A percentile compares a stretch with the other conserved stretches of the same genome.
Evolutionary conservation across 192 early-diverging fungal genomes (phyloP).

Genomic region (Globomyces pollinis-pini): DNA sequence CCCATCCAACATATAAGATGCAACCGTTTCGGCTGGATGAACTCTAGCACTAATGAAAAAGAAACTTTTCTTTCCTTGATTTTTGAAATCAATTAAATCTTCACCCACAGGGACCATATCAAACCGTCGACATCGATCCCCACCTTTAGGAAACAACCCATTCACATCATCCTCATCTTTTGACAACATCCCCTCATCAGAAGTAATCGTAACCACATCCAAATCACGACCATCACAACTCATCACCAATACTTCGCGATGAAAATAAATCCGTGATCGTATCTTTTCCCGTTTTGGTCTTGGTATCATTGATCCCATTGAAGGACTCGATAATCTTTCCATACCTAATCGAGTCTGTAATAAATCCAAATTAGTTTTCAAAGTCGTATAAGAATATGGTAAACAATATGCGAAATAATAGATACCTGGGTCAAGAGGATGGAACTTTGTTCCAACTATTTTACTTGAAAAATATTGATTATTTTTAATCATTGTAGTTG

Average conservation of each 20-base stretch:
- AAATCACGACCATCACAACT: neutral
- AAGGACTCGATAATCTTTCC: neutral
- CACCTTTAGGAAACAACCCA: neutral
- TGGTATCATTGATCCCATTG: neutral
- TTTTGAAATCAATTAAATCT: no score
- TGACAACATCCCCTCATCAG: slow-evolving; percentile 3
- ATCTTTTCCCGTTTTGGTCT: neutral
- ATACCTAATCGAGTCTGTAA: neutral
- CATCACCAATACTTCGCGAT: slow-evolving; percentile 9
- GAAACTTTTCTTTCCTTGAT: slow-evolving; percentile 1
- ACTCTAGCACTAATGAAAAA: slow-evolving; percentile 17
- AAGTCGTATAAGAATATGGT: slow-evolving; percentile 9
- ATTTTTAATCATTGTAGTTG: neutral
- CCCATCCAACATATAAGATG: slow-evolving; percentile 17
- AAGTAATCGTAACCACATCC: slow-evolving; percentile 21
- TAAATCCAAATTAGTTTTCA: neutral
- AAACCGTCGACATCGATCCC: slow-evolving; percentile 1
- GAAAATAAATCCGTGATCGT: slow-evolving; percentile 12
- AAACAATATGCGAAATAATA: slow-evolving; percentile 18
- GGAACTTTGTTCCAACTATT: neutral
- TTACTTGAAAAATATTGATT: neutral
- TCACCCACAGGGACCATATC: no score
- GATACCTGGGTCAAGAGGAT: neutral
- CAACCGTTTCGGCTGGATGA: slow-evolving; percentile 20
- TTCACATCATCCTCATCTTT: neutral